These are phyloP conservation scores for Cucumis hystrix DNA, from an alignment of 306 rosid species.

Conservation along the genomic window DNA sequence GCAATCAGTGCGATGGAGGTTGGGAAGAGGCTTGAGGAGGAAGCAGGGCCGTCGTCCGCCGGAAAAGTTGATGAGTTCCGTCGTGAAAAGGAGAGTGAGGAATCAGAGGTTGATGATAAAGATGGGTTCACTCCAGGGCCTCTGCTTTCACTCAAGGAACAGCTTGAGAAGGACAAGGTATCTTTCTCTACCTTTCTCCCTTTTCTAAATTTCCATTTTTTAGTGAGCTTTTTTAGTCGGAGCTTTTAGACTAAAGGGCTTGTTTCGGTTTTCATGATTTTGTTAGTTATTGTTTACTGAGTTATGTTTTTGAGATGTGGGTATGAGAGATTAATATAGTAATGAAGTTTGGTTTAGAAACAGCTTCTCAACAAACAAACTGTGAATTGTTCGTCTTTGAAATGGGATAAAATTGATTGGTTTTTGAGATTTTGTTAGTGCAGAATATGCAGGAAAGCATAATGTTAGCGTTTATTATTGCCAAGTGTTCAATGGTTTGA, in stretches of 20 bases:
- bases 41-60: conserved; percentile 58
- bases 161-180: conserved; percentile 90
- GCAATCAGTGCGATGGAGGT: conserved; percentile 33
- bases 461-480: not conserved
- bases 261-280: not conserved
- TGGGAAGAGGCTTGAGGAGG: conserved; percentile 33
- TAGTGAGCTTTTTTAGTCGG: not conserved
- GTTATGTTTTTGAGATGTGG: not conserved
- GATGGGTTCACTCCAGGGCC: conserved; percentile 74
- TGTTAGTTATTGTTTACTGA: not conserved
- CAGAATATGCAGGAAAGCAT: not conserved
- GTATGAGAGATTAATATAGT: not conserved
- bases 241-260: not conserved
- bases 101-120: conserved; percentile 25
- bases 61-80: conserved; percentile 20
- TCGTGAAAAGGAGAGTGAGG: conserved; percentile 22
- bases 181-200: not conserved
- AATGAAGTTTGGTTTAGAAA: not conserved
- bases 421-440: not conserved
- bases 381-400: not conserved
- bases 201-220: not conserved
- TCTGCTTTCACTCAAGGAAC: conserved; percentile 81
- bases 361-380: not conserved
- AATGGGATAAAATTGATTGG: not conserved
- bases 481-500: not conserved